Conservation (phyloP, 495 filamentous ascomycete genomes). For the Tirmania nivea region DNA sequence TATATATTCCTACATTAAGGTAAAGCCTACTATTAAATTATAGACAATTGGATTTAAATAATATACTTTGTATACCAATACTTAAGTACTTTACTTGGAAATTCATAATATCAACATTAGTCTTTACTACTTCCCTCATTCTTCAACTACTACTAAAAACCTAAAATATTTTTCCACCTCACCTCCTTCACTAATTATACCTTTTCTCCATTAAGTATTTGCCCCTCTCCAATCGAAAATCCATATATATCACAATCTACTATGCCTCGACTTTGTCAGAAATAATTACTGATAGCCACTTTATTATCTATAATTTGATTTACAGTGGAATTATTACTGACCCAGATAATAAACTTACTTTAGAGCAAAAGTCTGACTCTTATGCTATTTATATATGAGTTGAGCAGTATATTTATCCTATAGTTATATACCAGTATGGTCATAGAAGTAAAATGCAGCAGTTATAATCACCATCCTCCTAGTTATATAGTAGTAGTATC, state of each 20-base stretch:
- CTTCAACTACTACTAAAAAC: constrained; percentile 10
- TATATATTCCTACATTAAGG: too few species aligned
- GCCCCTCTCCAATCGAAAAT: constrained; percentile 7
- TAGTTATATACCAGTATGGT: not conserved
- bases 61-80: too few species aligned
- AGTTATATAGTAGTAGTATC: constrained; percentile 1
- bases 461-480: not conserved
- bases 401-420: too few species aligned
- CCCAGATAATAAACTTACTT: too few species aligned
- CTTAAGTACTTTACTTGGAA: too few species aligned
- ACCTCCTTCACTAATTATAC: constrained; percentile 5
- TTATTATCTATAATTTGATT: constrained; percentile 1
- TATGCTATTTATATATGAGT: too few species aligned
- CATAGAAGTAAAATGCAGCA: not conserved
- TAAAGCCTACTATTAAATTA: too few species aligned
- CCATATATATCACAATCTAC: constrained; percentile 10
- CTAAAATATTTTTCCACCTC: constrained; percentile 7
- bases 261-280: not conserved
- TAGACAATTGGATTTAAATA: too few species aligned
- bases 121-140: constrained; percentile 4
- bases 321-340: too few species aligned
- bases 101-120: not conserved
- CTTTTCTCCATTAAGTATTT: not conserved
- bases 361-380: too few species aligned
- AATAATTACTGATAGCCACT: constrained; percentile 5